Evolutionary conservation across 805 yeast genomes (phyloP).

Genomic region (Lachancea quebecensis): DNA sequence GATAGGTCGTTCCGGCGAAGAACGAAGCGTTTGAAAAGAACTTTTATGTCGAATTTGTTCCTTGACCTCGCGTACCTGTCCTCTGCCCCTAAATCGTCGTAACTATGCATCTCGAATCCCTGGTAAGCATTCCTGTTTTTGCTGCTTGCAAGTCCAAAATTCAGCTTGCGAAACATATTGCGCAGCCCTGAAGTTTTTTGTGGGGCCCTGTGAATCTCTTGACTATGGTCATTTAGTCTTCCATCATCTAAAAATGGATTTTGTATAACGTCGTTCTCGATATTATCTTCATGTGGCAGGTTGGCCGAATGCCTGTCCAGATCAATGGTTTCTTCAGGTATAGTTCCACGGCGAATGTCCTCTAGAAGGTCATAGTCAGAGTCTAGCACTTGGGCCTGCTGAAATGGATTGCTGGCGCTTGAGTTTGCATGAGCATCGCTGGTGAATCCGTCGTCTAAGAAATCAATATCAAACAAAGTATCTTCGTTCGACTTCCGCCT

Average conservation of each 20-base stretch:
- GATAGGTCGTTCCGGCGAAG: conserved; percentile 25
- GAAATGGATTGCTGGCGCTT: background rate
- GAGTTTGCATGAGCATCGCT: conserved; percentile 8
- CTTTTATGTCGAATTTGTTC: conserved; percentile 33
- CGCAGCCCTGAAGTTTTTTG: conserved; percentile 16
- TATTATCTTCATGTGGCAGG: conserved; percentile 21
- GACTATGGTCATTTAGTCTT: background rate
- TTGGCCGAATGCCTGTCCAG: conserved; percentile 24
- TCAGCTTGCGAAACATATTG: conserved; percentile 15
- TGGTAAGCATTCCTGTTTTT: conserved; percentile 10
- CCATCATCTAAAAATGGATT: conserved; percentile 22
- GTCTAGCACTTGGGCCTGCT: conserved; percentile 10
- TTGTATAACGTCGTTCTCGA: conserved; percentile 34
- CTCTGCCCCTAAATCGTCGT: conserved; percentile 18
- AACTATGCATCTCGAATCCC: conserved; percentile 29
- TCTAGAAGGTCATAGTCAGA: conserved; percentile 14
- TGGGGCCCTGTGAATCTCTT: background rate
- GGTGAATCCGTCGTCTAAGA: conserved; percentile 22
- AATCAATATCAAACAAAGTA: conserved; percentile 37
- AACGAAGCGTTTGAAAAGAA: conserved; percentile 32
- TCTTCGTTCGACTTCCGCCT: conserved; percentile 14
- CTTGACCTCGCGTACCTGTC: conserved; percentile 29
- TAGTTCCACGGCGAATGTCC: conserved; percentile 20
- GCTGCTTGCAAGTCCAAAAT: conserved; percentile 13
- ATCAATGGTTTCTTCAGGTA: conserved; percentile 32